Base-by-base conservation (phyloP, 768 basidiomycete species). In the Suillus cothurnatus region DNA sequence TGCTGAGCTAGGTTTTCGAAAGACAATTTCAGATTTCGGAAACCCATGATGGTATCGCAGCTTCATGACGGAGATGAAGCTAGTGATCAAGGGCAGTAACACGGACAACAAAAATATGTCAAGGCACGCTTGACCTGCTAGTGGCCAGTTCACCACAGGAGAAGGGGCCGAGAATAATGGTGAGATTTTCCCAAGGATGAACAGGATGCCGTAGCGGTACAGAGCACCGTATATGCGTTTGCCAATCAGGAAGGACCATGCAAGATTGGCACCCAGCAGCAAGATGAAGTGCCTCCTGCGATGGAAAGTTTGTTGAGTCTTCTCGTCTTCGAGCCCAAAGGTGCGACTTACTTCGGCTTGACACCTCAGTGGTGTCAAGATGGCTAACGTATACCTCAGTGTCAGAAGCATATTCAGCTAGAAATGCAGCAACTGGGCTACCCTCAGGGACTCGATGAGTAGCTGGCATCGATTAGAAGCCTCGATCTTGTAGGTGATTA, bases 331-430 rank as follows among this genome's bases (percentile, higher is more conserved):
- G 4, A 43, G 61, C 9, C 23, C 0, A 7, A 43, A 39, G 12
- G 49, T 1, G 47, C 6, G n/a, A 67, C 76, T 61, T 65, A 77
- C 75, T 68, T 62, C 72, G 66, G 39, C 65, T 63, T 34, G 62
- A 67, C 39, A 34, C 63, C 63, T 68, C 64, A 45, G 66, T 39
- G 28, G 70, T 53, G 50, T 77, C 72, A 36, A 74, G 57, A 26
- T 76, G 75, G 31, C 74, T 77, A 38, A 76, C 71, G 63, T 71
- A 77, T 36, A 77, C 49, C 66, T 76, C 76, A 52, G 45, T 64
- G 43, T 59, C 69, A 5, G 68, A 60, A 56, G 71, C 69, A 55
- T 71, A 61, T 6, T 50, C 38, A 1, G 66, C 57, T 8, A 76
- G 50, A 61, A 76, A 73, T 4, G 69, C 50, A 47, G 52, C 66